Evolutionary conservation across 2,329 filamentous ascomycete genomes (phyloP).

Genomic region (Zasmidium cellare): DNA sequence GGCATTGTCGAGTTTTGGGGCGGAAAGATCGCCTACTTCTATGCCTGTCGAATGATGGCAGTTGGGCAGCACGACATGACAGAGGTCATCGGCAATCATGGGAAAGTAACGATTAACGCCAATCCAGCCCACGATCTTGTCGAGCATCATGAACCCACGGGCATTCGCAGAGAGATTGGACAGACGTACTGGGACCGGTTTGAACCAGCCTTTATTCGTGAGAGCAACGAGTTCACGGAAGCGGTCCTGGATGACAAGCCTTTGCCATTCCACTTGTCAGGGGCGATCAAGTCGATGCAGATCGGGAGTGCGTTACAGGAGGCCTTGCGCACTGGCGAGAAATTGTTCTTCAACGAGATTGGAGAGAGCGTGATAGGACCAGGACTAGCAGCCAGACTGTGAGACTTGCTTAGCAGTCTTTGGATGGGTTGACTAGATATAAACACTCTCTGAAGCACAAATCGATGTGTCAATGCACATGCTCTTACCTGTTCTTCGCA

Average conservation of each 20-base stretch:
- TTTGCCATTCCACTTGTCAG: constrained; percentile 57
- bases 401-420: too few species aligned
- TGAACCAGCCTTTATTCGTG: constrained; percentile 59
- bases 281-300: constrained; percentile 59
- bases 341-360: constrained; percentile 56
- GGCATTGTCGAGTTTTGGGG: constrained; percentile 67
- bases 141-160: constrained; percentile 53
- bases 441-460: too few species aligned
- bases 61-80: constrained; percentile 66
- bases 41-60: constrained; percentile 65
- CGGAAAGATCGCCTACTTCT: constrained; percentile 64
- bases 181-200: constrained; percentile 63
- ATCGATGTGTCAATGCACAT: too few species aligned
- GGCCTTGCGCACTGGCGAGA: constrained; percentile 42
- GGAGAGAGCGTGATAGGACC: constrained; percentile 14
- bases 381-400: neutral
- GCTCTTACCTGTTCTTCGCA: too few species aligned
- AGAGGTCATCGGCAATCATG: constrained; percentile 65
- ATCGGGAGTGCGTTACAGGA: constrained; percentile 57
- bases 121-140: constrained; percentile 57
- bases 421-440: too few species aligned
- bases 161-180: constrained; percentile 60
- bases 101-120: constrained; percentile 62
- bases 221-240: constrained; percentile 63
- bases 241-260: constrained; percentile 56